Base-by-base conservation (phyloP, 169 alveolate species). In the Plasmodium knowlesi region DNA sequence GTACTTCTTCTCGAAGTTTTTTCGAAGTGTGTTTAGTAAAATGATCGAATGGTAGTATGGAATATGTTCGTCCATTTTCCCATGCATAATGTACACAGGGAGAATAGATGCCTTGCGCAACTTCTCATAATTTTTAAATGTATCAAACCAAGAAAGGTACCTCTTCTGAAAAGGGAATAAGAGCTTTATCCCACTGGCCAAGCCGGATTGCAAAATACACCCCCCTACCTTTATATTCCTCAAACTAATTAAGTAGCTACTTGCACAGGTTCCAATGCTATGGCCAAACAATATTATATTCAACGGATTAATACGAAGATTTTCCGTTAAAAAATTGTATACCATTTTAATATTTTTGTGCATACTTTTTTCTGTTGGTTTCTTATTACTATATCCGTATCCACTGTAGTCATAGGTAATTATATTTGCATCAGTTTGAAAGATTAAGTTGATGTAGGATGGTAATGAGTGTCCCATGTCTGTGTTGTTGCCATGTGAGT, bases 381-480 rank as follows among this genome's bases (percentile, higher is more conserved):
- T 43, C 5, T 98, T 98, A 50, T 92, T 94, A 57, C 98, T 95
- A 73, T 92, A 78, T 32, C 99, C 99, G 93, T 98, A 98, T n/a
- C 99, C 99, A 54, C 98, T 93, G 96, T 98, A 98, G 70, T 98
- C 99, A 88, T 97, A 98, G 67, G 98, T 96, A 19, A 98, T 78
- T n/a, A 97, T 83, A 92, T 97, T 97, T 4, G 94, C 98, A 34
- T 84, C 90, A 22, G 88, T 91, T n/a, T 84, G 74, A n/a, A 32
- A 10, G 61, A 97, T 83, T 37, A 97, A 39, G 39, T 95, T 96
- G 28, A 95, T 50, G 76, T 83, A 94, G 39, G 84, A 39, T 90
- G 86, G 94, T 28, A 91, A 89, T 96, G 95, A 95, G 81, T 94
- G 84, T n/a, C 99, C 99, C 25, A 98, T 92, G 82, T 98, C 99